Evolutionary conservation across 2,329 filamentous ascomycete species (phyloP).

Genomic region (Fusarium multiceps): DNA sequence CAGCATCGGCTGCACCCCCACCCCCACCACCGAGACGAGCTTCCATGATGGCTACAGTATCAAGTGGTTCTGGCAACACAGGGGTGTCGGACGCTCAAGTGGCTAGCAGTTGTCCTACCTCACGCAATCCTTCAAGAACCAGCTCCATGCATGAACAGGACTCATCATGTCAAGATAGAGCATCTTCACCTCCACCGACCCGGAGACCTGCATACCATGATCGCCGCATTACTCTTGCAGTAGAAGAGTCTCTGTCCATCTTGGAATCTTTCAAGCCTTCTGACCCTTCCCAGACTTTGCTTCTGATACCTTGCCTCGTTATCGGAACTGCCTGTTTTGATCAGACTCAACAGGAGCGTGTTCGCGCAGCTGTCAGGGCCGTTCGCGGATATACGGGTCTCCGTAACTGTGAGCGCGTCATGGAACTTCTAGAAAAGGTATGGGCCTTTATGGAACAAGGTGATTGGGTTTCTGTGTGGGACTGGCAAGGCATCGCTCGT

Average conservation of each 20-base stretch:
- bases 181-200: slow-evolving; percentile 59
- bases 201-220: slow-evolving; percentile 63
- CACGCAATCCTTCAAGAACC: slow-evolving; percentile 53
- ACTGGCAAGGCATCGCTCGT: slow-evolving; percentile 70
- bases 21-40: slow-evolving; percentile 46
- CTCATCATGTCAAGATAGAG: slow-evolving; percentile 38
- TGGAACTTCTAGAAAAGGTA: slow-evolving; percentile 66
- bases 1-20: slow-evolving; percentile 29
- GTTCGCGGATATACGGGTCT: slow-evolving; percentile 70
- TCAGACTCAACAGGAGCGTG: slow-evolving; percentile 61
- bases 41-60: slow-evolving; percentile 51
- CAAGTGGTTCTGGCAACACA: slow-evolving; percentile 36
- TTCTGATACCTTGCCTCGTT: slow-evolving; percentile 70
- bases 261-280: slow-evolving; percentile 66
- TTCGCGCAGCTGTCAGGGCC: slow-evolving; percentile 61
- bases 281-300: slow-evolving; percentile 69
- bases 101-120: slow-evolving; percentile 49
- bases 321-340: slow-evolving; percentile 71
- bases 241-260: slow-evolving; percentile 67
- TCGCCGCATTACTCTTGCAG: slow-evolving; percentile 62
- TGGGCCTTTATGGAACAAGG: slow-evolving; percentile 69
- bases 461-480: slow-evolving; percentile 70
- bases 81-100: slow-evolving; percentile 26
- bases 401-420: slow-evolving; percentile 66
- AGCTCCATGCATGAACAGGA: slow-evolving; percentile 56